phyloP scores from a whole-genome alignment of 176 grass and related monocot genomes.

The Chrysopogon serrulatus region DNA sequence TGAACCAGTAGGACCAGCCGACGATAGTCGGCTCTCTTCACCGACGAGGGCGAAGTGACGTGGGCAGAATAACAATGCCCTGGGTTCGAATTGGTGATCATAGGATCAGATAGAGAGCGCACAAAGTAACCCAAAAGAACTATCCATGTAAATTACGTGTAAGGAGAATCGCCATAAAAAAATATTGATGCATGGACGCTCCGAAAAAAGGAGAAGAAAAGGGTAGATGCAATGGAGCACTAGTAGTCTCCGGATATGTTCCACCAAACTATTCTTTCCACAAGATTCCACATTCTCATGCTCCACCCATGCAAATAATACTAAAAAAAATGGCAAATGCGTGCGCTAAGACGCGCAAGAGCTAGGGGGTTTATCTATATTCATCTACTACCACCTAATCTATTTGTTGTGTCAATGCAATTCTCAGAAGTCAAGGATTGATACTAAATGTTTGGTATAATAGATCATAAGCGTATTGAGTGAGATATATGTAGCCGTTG shows the following conservation, averaged over 20 bases:
- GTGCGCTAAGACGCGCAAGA: not conserved
- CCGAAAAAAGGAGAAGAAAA: not conserved
- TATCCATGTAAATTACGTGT: not conserved
- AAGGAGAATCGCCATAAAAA: not conserved
- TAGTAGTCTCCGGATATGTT: not conserved
- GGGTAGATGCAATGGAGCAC: not conserved
- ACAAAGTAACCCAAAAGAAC: not conserved
- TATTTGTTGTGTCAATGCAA: no score
- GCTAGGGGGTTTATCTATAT: not conserved
- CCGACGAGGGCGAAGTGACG: no score
- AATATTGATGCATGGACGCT: not conserved
- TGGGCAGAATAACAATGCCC: no score
- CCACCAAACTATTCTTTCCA: not conserved
- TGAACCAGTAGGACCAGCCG: no score
- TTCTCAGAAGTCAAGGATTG: no score
- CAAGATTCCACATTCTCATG: not conserved
- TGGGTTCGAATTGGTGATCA: not conserved
- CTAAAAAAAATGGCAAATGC: not conserved
- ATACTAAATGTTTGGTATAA: no score
- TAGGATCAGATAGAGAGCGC: not conserved
- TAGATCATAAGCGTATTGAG: no score
- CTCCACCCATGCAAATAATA: not conserved
- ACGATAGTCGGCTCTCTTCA: no score
- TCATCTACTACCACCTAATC: no score
- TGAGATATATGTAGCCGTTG: no score